Conservation (phyloP, 306 rosid genomes). For the Elaeagnus macrophylla region DNA sequence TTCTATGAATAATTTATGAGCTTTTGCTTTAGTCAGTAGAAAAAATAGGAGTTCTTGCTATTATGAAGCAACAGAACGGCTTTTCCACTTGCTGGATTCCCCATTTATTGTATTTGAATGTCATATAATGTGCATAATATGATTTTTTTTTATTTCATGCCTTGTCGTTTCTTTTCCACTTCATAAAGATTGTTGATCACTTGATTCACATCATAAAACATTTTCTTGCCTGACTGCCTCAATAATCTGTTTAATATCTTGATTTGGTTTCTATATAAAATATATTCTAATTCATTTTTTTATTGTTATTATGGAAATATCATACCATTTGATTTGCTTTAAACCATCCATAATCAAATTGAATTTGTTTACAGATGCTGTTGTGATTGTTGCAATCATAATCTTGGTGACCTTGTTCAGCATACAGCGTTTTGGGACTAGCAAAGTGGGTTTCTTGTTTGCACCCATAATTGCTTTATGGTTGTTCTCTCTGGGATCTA, state of each 20-base stretch:
- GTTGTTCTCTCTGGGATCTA: slow-evolving; percentile 78
- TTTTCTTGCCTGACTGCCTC: neutral
- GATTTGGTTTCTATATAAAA: neutral
- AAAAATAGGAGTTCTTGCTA: neutral
- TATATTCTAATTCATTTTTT: neutral
- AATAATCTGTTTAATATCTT: neutral
- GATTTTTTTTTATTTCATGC: too few relatives aligned
- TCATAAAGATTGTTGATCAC: too few relatives aligned
- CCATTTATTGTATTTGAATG: too few relatives aligned
- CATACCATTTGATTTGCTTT: slow-evolving; percentile 4
- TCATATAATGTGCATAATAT: too few relatives aligned
- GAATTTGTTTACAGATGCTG: slow-evolving; percentile 45
- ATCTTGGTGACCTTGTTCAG: slow-evolving; percentile 68
- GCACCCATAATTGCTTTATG: slow-evolving; percentile 81
- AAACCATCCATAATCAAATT: slow-evolving; percentile 14
- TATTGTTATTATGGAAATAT: slow-evolving; percentile 4
- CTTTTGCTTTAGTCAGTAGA: neutral
- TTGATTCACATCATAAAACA: too few relatives aligned
- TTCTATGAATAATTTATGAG: slow-evolving; percentile 6
- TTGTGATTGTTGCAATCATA: slow-evolving; percentile 55
- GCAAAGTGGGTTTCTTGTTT: slow-evolving; percentile 87
- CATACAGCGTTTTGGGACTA: slow-evolving; percentile 80
- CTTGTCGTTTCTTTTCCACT: too few relatives aligned
- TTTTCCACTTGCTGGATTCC: too few relatives aligned
- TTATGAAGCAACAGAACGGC: too few relatives aligned